These are phyloP conservation scores for Stachybotrys elegans DNA, from an alignment of 2,329 filamentous ascomycete species.

Conservation along the genomic window DNA sequence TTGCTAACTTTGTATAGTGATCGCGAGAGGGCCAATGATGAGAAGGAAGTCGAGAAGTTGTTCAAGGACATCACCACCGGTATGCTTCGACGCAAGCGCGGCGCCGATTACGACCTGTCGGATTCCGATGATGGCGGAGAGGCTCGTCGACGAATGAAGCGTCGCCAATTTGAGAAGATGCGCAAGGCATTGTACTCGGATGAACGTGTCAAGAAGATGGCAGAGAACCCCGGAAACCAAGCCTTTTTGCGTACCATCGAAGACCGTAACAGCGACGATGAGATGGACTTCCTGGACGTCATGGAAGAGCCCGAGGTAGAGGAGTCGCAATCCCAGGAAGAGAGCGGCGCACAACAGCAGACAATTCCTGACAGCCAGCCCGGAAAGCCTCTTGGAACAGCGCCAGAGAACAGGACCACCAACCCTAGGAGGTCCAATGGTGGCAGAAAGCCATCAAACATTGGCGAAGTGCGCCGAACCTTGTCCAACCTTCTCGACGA, in stretches of 20 bases:
- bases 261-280: slow-evolving; percentile 70
- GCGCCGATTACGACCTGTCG: slow-evolving; percentile 76
- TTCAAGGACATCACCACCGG: slow-evolving; percentile 92
- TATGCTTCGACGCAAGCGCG: slow-evolving; percentile 76
- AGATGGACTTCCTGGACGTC: slow-evolving; percentile 68
- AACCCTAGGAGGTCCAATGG: slow-evolving; percentile 56
- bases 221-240: slow-evolving; percentile 79
- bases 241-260: slow-evolving; percentile 90
- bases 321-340: slow-evolving; percentile 26
- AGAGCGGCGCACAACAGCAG: slow-evolving; percentile 20
- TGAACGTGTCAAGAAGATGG: slow-evolving; percentile 86
- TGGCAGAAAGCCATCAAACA: slow-evolving; percentile 63
- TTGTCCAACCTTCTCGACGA: slow-evolving; percentile 80
- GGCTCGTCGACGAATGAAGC: slow-evolving; percentile 72
- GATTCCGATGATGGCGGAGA: slow-evolving; percentile 88
- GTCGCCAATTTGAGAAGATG: slow-evolving; percentile 86
- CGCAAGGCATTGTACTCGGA: slow-evolving; percentile 82
- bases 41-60: slow-evolving; percentile 83
- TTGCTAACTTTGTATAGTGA: slow-evolving; percentile 47
- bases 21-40: slow-evolving; percentile 72
- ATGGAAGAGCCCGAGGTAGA: slow-evolving; percentile 23
- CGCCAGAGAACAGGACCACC: slow-evolving; percentile 45
- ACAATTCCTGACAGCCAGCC: slow-evolving; percentile 50
- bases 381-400: slow-evolving; percentile 29
- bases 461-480: slow-evolving; percentile 78